Evolutionary conservation across 805 yeast species (phyloP), one percentile per base, ranked within the genome.

Genomic region (Saturnispora hagleri): DNA sequence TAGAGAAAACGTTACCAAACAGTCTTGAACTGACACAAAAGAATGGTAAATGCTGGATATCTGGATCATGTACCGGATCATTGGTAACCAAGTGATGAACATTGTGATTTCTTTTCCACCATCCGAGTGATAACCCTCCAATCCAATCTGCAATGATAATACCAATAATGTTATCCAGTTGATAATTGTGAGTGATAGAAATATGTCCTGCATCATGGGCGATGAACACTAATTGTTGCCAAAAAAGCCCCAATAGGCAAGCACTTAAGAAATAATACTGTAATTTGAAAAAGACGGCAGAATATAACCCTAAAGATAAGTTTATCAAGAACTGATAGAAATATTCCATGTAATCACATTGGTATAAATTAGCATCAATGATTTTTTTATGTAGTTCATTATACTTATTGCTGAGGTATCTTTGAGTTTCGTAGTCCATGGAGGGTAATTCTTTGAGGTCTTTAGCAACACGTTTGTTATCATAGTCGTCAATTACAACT

Each of bases 71-170:
- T 2, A 85, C 84, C 0, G 97, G 96, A 62, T 89, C 96, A 66
- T 89, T 89, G n/a, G 96, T 86, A 51, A 89, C 76, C 48, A 89
- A 69, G 64, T 89, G 97, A 67, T 89, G 97, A n/a, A 89, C 95
- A 64, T 89, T 89, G 68, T 89, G 97, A 66, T 86, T 89, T 49
- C 90, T 74, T 60, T 89, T 89, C 97, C 97, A 89, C 97, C 97
- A 89, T 2, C 96, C 95, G 20, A 88, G 63, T 45, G 95, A 86
- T 42, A 89, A 72, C 0, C 97, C 97, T n/a, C 97, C 97, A 48
- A 81, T 67, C 72, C 75, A 89, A 55, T 86, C 80, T 1, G 96
- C 95, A 47, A 89, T 72, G 2, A 79, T 48, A 65, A 82, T 79
- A 1, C 95, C 95, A 52, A 86, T 73, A 18, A 84, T 63, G 62